phyloP scores from a whole-genome alignment of 768 basidiomycete species.

The Suillus subalutaceus region DNA sequence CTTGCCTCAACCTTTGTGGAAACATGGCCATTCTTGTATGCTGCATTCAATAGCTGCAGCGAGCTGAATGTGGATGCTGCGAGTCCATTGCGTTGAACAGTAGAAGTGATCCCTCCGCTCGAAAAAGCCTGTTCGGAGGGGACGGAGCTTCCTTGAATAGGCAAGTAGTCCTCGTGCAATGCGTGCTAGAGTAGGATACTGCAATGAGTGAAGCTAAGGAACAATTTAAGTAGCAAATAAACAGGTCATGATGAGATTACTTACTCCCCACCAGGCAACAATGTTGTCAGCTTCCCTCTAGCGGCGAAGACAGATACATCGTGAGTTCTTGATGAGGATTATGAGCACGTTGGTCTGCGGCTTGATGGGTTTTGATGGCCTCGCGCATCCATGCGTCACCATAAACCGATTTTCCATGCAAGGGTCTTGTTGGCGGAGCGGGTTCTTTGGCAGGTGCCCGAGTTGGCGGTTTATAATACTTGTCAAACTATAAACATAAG shows the following conservation, averaged over 20 bases:
- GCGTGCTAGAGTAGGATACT: too few relatives aligned
- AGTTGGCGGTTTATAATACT: background rate
- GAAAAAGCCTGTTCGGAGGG: too few relatives aligned
- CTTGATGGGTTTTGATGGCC: background rate
- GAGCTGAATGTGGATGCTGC: too few relatives aligned
- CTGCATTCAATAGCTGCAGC: too few relatives aligned
- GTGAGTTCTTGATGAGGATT: background rate
- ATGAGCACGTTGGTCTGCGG: background rate
- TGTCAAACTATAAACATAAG: background rate
- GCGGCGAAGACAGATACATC: background rate
- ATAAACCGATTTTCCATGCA: background rate
- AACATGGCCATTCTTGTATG: too few relatives aligned
- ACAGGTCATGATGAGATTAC: background rate
- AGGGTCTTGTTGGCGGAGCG: background rate
- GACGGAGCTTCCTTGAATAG: too few relatives aligned
- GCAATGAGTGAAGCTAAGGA: too few relatives aligned
- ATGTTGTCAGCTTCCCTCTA: background rate
- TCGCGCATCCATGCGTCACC: background rate
- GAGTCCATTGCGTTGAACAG: too few relatives aligned
- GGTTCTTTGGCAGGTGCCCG: background rate
- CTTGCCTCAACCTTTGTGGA: too few relatives aligned
- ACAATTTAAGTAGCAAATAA: background rate
- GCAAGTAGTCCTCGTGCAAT: too few relatives aligned
- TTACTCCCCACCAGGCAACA: conserved; percentile 1
- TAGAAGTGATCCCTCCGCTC: too few relatives aligned